Evolutionary conservation across 768 basidiomycete genomes (phyloP), one percentile per base, ranked within the genome.

Genomic region (Tylopilus intermedius): DNA sequence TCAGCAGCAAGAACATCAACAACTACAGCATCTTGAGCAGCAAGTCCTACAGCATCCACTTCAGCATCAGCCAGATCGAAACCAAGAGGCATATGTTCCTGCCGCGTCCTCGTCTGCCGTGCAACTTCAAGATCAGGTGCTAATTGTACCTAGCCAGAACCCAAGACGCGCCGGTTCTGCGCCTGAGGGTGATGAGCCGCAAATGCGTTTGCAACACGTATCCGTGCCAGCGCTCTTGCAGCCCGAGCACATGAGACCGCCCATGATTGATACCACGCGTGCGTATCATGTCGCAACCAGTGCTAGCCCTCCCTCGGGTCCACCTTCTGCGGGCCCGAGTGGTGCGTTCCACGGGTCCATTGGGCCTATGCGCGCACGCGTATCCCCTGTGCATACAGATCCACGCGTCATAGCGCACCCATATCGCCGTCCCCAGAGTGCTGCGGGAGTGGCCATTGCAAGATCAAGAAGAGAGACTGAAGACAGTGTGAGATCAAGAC

Each of bases 41-140:
- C 71, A 67, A 60, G 66, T 75, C 57, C 66, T 71, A 57, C 74
- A 71, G 49, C 72, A 72, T 47, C 59, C 64, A 47, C 69, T 71
- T 53, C 70, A 67, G 45, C 68, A 69, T 53, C 71, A 73, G 32
- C 72, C 62, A 54, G 64, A 59, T 39, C 62, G 57, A 46, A 42
- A 27, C 44, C 65, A 58, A 57, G 62, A 66, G 49, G 55, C 53
- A 50, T 64, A 58, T 52, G 54, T 55, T 45, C 42, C 61, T 43
- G 49, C 52, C 14, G 45, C 56, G 8, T 59, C 63, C 18, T 44
- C 62, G 33, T 11, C 56, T 10, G 39, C 49, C 10, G 54, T 66
- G 33, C 62, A 62, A 26, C 42, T 58, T 42, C 66, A 67, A 62
- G 68, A 71, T 3, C 62, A 56, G 10, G 49, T 66, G 1, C 68